Base-by-base conservation (phyloP, 2,329 filamentous ascomycete genomes). In the Pezicula radicicola region DNA sequence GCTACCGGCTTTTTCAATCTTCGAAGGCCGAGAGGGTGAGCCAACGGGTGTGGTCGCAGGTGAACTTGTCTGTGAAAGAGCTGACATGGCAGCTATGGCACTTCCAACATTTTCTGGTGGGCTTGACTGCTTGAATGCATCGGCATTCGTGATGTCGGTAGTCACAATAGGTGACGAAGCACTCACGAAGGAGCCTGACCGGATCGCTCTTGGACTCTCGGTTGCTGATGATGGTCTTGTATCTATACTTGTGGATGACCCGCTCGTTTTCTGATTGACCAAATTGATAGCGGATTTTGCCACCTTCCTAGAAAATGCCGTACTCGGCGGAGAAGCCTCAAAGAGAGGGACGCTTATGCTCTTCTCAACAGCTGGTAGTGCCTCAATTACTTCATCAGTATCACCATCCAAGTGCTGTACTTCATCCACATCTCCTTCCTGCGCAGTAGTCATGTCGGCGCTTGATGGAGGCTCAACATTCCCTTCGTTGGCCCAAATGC, bases 21-120 rank as follows among this genome's bases (percentile, higher is more conserved):
- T 70, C 53, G 67, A 72, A 27, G 63, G 65, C 55, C 67, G 71
- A n/a, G 54, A 58, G 25, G 75, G 71, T 42, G 75, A 76, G 44
- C 71, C 70, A 35, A 72, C 51, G 6, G 76, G 74, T 1, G 77
- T 76, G 12, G 73, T 72, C 6, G 69, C 64, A 1, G 81, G 78
- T 1, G 81, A 80, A 19, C 70, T 67, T n/a, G 79, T 47, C 35
- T 80, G 76, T 1, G 86, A 82, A 16, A 80, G 76, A 16, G 75
- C 79, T n/a, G 87, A 83, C 37, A 89, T 74, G 37, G 83, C 84
- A 50, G 85, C 85, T 76, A 91, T 89, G 25, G 80, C 76, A 57
- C 75, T 80, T 19, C 78, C 76, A 21, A 87, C 87, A 63, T 81
- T 76, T 36, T 84, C 79, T 2, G 80, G 78, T 5, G 77, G 76